Conservation (phyloP, 1,284 basidiomycete species). For the Trichosporon sp. region DNA sequence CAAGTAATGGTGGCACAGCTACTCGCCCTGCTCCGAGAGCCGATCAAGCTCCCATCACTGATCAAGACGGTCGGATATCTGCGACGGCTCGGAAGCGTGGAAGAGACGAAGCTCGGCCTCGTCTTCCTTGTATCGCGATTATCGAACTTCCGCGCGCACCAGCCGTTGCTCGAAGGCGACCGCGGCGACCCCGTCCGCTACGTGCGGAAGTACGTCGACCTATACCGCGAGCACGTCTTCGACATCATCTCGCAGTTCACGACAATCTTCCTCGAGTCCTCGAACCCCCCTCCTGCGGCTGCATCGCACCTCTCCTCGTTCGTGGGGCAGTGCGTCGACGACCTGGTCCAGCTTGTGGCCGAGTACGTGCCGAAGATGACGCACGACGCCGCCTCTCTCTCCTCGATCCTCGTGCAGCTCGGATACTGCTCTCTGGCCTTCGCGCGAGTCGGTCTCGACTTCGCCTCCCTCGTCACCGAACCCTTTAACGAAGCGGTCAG, state of each 20-base stretch:
- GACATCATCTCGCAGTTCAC: slow-evolving; percentile 85
- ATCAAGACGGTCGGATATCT: slow-evolving; percentile 83
- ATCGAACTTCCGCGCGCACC: slow-evolving; percentile 52
- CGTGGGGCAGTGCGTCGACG: slow-evolving; percentile 53
- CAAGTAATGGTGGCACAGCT: slow-evolving; percentile 57
- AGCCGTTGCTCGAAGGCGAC: slow-evolving; percentile 46
- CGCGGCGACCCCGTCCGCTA: slow-evolving; percentile 66
- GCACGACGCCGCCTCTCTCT: slow-evolving; percentile 61
- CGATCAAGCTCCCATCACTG: slow-evolving; percentile 78
- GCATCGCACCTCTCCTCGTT: slow-evolving; percentile 58
- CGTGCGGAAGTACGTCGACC: slow-evolving; percentile 78
- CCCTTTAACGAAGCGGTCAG: slow-evolving; percentile 61
- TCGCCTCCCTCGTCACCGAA: slow-evolving; percentile 59
- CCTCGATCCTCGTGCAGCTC: slow-evolving; percentile 80
- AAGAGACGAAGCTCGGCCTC: slow-evolving; percentile 61
- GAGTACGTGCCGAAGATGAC: slow-evolving; percentile 51
- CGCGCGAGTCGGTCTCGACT: slow-evolving; percentile 82
- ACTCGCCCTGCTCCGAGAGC: slow-evolving; percentile 69
- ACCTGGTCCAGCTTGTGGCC: slow-evolving; percentile 52
- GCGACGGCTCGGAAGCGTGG: slow-evolving; percentile 63
- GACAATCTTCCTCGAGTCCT: slow-evolving; percentile 73
- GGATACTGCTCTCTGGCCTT: slow-evolving; percentile 90
- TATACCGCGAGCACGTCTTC: slow-evolving; percentile 85
- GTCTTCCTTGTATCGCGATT: slow-evolving; percentile 63
- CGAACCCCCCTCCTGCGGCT: slow-evolving; percentile 19